phyloP scores from a whole-genome alignment of 345 rosid species.

The Linum tenue region DNA sequence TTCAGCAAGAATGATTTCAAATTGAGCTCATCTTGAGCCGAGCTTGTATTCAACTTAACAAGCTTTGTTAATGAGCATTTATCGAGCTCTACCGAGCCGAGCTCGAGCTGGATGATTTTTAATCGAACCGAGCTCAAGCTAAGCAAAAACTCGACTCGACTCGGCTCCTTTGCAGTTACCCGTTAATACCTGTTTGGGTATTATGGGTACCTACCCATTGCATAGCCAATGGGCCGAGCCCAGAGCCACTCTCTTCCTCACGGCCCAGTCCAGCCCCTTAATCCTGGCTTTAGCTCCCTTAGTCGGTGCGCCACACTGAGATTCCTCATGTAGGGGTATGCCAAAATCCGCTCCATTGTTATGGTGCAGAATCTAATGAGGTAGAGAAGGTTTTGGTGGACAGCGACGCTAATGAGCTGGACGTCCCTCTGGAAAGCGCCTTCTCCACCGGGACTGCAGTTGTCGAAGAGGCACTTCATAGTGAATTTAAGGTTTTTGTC shows the following conservation, averaged over 20 bases:
- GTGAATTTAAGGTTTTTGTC: constrained; percentile 64
- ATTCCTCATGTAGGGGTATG: constrained; percentile 86
- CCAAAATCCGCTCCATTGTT: constrained; percentile 64
- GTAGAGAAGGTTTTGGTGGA: constrained; percentile 70
- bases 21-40: no score
- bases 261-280: constrained; percentile 69
- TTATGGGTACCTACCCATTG: no score
- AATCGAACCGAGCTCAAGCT: no score
- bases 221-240: constrained; percentile 71
- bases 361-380: constrained; percentile 77
- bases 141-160: no score
- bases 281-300: constrained; percentile 71
- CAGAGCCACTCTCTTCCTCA: constrained; percentile 62
- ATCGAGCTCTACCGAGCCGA: no score
- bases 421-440: constrained; percentile 84
- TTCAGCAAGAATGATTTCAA: no score
- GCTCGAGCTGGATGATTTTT: no score
- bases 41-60: no score
- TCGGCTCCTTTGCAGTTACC: no score
- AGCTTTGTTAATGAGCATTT: no score
- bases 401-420: constrained; percentile 71
- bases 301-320: constrained; percentile 70
- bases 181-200: no score
- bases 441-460: constrained; percentile 70
- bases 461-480: constrained; percentile 69